Conservation (phyloP, 345 rosid species). For the Noccaea caerulescens region DNA sequence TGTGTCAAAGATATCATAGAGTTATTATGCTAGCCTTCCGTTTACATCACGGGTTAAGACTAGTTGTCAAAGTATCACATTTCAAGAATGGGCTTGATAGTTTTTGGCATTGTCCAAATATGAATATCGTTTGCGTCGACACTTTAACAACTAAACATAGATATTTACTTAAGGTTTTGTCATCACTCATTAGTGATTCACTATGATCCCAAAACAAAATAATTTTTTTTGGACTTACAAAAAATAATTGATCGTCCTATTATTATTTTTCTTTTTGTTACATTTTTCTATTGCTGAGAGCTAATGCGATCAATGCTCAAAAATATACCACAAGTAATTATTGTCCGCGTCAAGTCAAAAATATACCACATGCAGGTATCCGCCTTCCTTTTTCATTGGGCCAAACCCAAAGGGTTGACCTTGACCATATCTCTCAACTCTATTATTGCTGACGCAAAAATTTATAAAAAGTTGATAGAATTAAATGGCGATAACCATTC, state of each 20-base stretch:
- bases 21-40: not conserved
- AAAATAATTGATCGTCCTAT: not conserved
- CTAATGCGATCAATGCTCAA: no score
- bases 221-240: slow-evolving; percentile 8
- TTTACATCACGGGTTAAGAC: not conserved
- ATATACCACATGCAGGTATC: slow-evolving; percentile 31
- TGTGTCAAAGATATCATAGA: no score
- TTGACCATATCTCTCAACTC: slow-evolving; percentile 24
- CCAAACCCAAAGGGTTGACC: slow-evolving; percentile 32
- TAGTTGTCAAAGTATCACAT: slow-evolving; percentile 5
- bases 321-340: no score
- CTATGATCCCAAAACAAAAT: slow-evolving; percentile 13
- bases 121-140: slow-evolving; percentile 9
- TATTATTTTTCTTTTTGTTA: no score
- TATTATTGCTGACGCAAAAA: slow-evolving; percentile 16
- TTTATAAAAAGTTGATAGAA: not conserved
- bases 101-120: not conserved
- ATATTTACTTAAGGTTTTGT: slow-evolving; percentile 7
- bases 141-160: slow-evolving; percentile 2
- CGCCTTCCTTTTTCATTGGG: slow-evolving; percentile 22
- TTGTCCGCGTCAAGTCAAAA: not conserved
- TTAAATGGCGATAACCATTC: not conserved
- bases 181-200: not conserved
- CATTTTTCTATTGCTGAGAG: no score
- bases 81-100: slow-evolving; percentile 10